A percentile compares a stretch with the other conserved stretches of the same genome.
These are phyloP conservation scores for Vickermania ingenoplastis DNA, from an alignment of 208 protist genomes.

Conservation along the genomic window DNA sequence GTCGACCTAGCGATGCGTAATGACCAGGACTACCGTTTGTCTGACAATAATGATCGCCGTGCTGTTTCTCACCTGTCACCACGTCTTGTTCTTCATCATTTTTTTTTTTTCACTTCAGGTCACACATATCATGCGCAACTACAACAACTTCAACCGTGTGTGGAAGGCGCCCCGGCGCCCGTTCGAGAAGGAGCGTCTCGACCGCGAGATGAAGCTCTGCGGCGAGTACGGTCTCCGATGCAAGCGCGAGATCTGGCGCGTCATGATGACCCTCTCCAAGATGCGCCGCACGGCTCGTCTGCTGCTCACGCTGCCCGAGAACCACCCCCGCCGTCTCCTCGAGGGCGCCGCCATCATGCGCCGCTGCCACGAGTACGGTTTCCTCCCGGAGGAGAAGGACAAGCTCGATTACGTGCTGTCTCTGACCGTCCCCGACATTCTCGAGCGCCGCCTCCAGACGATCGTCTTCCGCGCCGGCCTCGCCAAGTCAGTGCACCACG, in stretches of 20 bases:
- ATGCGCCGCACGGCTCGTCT: constrained; percentile 98
- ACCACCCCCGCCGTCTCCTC: constrained; percentile 93
- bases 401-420: constrained; percentile 99
- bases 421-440: constrained; percentile 98
- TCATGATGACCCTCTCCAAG: constrained; percentile 97
- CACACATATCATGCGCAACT: constrained; percentile 74
- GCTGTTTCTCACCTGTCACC: not conserved
- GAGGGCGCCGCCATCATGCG: constrained; percentile 99
- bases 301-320: constrained; percentile 99
- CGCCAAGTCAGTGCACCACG: constrained; percentile 99
- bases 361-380: constrained; percentile 97
- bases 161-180: constrained; percentile 96
- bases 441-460: constrained; percentile 99
- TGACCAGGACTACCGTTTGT: too few species aligned
- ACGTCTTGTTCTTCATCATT: not conserved
- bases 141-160: constrained; percentile 96
- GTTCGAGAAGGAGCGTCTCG: constrained; percentile 99
- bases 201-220: constrained; percentile 99
- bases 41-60: not conserved
- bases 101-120: constrained; percentile 4
- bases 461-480: constrained; percentile 97
- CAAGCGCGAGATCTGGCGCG: constrained; percentile 99
- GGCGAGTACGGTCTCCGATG: constrained; percentile 99
- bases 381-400: constrained; percentile 98
- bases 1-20: too few species aligned